Evolutionary conservation across 768 basidiomycete species (phyloP).

Genomic region (Termitomyces sp.): DNA sequence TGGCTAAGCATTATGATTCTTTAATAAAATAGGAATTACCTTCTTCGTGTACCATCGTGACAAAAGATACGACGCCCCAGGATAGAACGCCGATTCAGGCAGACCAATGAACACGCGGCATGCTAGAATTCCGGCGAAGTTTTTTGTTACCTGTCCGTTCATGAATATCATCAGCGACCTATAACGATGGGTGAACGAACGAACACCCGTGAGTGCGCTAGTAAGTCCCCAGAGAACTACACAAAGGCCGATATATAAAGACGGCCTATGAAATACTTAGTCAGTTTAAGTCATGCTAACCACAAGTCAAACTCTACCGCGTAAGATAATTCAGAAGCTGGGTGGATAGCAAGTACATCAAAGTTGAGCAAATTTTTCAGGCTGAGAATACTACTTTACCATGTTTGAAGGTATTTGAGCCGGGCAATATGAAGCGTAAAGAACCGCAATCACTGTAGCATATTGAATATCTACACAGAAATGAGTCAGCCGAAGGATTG

Average conservation of each 20-base stretch:
- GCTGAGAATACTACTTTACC: conserved; percentile 30
- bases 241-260: conserved; percentile 58
- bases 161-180: not conserved
- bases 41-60: conserved; percentile 61
- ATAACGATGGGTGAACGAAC: conserved; percentile 17
- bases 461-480: conserved; percentile 49
- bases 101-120: conserved; percentile 64
- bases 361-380: not conserved
- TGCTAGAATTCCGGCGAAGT: conserved; percentile 51
- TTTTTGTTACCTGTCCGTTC: conserved; percentile 44
- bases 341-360: not conserved
- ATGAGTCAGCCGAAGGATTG: conserved; percentile 14
- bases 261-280: conserved; percentile 45
- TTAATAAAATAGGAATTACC: conserved; percentile 26
- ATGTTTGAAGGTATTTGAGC: conserved; percentile 70
- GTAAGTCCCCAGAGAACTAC: conserved; percentile 64
- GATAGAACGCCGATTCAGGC: conserved; percentile 68
- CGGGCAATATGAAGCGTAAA: conserved; percentile 61
- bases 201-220: conserved; percentile 61
- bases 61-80: conserved; percentile 48
- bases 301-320: conserved; percentile 32
- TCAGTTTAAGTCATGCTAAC: not conserved
- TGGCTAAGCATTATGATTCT: not conserved
- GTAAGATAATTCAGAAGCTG: conserved; percentile 56
- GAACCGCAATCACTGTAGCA: conserved; percentile 47